phyloP scores from a whole-genome alignment of 352 stramenopile species.

The Hyaloperonospora arabidopsidis region DNA sequence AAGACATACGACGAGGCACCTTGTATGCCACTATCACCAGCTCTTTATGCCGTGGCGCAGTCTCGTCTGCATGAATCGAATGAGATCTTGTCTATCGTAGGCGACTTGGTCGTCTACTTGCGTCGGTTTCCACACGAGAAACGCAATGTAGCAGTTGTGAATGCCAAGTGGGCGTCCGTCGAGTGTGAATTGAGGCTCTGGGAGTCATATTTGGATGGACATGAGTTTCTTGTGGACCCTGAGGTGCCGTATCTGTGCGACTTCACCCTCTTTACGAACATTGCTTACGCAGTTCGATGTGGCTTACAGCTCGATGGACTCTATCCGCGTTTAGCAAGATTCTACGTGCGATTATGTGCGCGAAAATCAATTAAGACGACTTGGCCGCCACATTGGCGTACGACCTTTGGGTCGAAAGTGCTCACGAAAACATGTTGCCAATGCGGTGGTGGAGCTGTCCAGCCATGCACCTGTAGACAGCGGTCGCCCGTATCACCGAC shows the following conservation, averaged over 20 bases:
- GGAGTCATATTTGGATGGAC: constrained; percentile 63
- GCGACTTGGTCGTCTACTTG: constrained; percentile 74
- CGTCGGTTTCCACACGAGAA: constrained; percentile 55
- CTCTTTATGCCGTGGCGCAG: constrained; percentile 60
- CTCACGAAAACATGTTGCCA: constrained; percentile 71
- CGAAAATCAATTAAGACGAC: constrained; percentile 65
- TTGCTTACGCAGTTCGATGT: constrained; percentile 82
- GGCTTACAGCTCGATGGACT: constrained; percentile 73
- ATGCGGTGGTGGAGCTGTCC: constrained; percentile 30
- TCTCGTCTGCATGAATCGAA: constrained; percentile 76
- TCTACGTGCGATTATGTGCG: constrained; percentile 68
- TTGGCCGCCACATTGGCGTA: constrained; percentile 80
- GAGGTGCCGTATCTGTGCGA: constrained; percentile 67
- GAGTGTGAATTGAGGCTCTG: constrained; percentile 71
- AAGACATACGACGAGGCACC: constrained; percentile 39
- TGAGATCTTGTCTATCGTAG: constrained; percentile 77
- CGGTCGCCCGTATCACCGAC: constrained; percentile 11
- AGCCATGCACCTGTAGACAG: constrained; percentile 32
- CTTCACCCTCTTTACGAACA: constrained; percentile 79
- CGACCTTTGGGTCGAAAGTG: constrained; percentile 65
- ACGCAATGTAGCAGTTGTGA: constrained; percentile 48
- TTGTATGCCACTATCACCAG: constrained; percentile 44
- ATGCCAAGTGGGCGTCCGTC: constrained; percentile 60
- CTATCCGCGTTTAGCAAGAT: constrained; percentile 68
- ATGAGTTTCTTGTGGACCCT: constrained; percentile 52